Base-by-base conservation (phyloP, 179 eudicot genomes). In the Actinidia polygama region DNA sequence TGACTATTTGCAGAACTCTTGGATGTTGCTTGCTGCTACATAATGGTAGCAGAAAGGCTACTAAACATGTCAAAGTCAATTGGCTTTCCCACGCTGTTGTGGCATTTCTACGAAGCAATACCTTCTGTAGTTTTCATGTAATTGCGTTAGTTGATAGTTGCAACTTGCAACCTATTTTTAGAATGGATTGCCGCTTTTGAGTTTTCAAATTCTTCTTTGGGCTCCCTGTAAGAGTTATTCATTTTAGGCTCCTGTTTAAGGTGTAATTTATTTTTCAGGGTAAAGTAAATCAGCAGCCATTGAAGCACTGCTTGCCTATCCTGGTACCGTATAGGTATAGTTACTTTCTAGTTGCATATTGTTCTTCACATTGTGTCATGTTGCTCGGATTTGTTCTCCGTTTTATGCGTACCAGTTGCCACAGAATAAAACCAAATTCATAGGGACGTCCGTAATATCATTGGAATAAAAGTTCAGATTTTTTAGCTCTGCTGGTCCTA, bases 241-340 rank as follows among this genome's bases (percentile, higher is more conserved):
- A 16, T 44, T 44, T 24, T 50, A 30, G 36, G 36, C 36, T 73
- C 36, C 10, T 50, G 23, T 36, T 75, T 5, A 40, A 50, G 53
- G 53, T 73, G 9, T 46, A 24, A 54, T 80, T 83, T 40, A 1
- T 81, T 84, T 30, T 90, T 80, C 84, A 96, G 99, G 99, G 98
- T 4, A 96, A 96, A 83, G 99, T 96, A 84, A 96, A 96, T 90
- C 98, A 94, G 92, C 98, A 62, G 92, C 98, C 30, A 80, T 91
- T 51, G 93, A 92, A 80, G 98, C 99, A 14, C 85, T 96, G 77
- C 92, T 73, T 80, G 96, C 96, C 79, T 95, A 92, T 90, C 99
- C 97, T 63, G 99, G 98, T 96, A 83, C 49, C 23, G 40, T n/a
- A 23, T 23, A 21, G 83, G 40, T n/a, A 23, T 23, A 21, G 83